These are phyloP conservation scores for Skeletonema menzelii DNA, from an alignment of 108 stramenopile species.

Conservation along the genomic window DNA sequence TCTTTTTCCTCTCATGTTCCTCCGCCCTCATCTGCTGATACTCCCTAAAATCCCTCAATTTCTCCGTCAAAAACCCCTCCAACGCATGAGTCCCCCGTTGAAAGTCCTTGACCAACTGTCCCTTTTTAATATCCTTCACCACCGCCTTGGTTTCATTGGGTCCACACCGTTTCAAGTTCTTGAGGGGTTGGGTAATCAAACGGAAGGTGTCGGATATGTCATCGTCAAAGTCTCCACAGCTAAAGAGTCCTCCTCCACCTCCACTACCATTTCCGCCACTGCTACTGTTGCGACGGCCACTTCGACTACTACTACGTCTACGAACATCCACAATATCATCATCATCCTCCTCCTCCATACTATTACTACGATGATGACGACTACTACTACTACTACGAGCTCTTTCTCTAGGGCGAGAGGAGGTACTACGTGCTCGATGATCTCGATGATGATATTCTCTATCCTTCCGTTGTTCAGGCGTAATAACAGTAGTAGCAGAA, in stretches of 20 bases:
- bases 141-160: background rate
- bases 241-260: background rate
- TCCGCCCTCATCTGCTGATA: background rate
- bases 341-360: no score
- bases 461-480: no score
- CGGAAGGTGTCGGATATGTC: background rate
- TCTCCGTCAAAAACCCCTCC: background rate
- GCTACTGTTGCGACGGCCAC: background rate
- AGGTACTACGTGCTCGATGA: no score
- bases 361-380: no score
- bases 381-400: background rate
- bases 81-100: background rate
- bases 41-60: background rate
- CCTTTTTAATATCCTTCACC: background rate
- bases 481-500: no score
- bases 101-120: background rate
- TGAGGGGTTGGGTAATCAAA: background rate
- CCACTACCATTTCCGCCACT: background rate
- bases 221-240: background rate
- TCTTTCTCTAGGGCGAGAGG: no score
- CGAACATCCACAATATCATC: background rate
- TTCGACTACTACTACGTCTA: background rate
- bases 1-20: background rate
- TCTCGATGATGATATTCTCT: no score
- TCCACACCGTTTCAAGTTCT: background rate